Conservation (phyloP, 2,329 filamentous ascomycete genomes). For the Aspergillus puulaauensis region DNA sequence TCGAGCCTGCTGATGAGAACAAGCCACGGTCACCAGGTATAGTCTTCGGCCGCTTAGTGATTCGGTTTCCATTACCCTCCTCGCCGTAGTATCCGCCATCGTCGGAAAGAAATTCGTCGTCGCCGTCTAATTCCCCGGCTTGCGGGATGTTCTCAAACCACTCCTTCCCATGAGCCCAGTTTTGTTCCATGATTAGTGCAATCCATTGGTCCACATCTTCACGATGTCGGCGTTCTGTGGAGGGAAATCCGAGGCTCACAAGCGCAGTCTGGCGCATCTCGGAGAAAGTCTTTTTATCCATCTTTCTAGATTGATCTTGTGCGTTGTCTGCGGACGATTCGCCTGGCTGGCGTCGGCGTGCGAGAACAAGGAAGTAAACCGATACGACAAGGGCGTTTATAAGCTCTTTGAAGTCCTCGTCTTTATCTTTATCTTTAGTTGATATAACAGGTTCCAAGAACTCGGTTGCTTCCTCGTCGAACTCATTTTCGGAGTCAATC, state of each 20-base stretch:
- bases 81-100: conserved; percentile 37
- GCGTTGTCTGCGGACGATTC: neutral
- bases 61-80: conserved; percentile 28
- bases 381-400: conserved; percentile 42
- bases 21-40: conserved; percentile 12
- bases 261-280: conserved; percentile 43
- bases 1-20: conserved; percentile 18
- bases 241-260: conserved; percentile 34
- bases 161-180: conserved; percentile 58
- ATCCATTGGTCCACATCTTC: conserved; percentile 64
- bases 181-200: conserved; percentile 51
- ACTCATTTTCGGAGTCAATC: conserved; percentile 45
- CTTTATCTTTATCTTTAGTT: conserved; percentile 47
- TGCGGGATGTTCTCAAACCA: conserved; percentile 64
- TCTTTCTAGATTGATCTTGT: conserved; percentile 26
- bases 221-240: conserved; percentile 43
- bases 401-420: conserved; percentile 44
- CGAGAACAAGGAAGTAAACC: conserved; percentile 45
- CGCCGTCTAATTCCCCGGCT: conserved; percentile 35
- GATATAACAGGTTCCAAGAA: conserved; percentile 40
- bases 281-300: conserved; percentile 43
- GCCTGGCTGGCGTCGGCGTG: conserved; percentile 49
- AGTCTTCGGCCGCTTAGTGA: conserved; percentile 27
- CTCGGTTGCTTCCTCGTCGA: conserved; percentile 38
- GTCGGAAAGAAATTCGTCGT: conserved; percentile 34